These are phyloP conservation scores for Scedosporium apiospermum DNA, from an alignment of 2,329 filamentous ascomycete species.

Conservation along the genomic window DNA sequence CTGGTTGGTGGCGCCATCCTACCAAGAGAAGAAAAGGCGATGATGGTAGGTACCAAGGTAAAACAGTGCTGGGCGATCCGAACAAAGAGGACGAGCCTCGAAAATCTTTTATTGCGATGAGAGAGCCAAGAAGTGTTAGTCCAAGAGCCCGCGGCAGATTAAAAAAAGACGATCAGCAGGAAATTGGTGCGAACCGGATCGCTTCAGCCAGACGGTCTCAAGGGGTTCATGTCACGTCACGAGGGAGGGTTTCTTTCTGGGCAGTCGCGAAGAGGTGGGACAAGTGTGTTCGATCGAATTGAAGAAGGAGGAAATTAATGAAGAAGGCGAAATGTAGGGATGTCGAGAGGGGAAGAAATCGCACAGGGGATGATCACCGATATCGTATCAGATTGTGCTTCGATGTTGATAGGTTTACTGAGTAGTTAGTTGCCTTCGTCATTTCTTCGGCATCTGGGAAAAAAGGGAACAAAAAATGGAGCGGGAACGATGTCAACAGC, in stretches of 20 bases:
- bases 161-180: conserved; percentile 1
- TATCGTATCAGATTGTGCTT: background rate
- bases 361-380: background rate
- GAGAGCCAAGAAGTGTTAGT: conserved; percentile 7
- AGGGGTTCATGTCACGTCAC: conserved; percentile 1
- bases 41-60: background rate
- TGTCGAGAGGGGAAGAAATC: background rate
- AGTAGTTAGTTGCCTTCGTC: background rate
- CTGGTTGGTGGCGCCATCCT: conserved; percentile 28
- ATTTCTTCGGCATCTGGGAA: background rate
- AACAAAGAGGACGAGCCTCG: conserved; percentile 2
- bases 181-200: conserved; percentile 8
- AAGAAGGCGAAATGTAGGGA: background rate
- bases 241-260: background rate
- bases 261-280: background rate
- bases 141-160: background rate
- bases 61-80: background rate
- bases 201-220: conserved; percentile 4
- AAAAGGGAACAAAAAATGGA: background rate
- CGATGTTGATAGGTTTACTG: background rate
- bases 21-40: background rate
- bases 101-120: background rate
- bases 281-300: background rate
- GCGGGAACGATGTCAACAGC: background rate
- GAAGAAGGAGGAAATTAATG: background rate